These are phyloP conservation scores for Hagleromyces aurorensis DNA, from an alignment of 805 yeast genomes.

Conservation along the genomic window DNA sequence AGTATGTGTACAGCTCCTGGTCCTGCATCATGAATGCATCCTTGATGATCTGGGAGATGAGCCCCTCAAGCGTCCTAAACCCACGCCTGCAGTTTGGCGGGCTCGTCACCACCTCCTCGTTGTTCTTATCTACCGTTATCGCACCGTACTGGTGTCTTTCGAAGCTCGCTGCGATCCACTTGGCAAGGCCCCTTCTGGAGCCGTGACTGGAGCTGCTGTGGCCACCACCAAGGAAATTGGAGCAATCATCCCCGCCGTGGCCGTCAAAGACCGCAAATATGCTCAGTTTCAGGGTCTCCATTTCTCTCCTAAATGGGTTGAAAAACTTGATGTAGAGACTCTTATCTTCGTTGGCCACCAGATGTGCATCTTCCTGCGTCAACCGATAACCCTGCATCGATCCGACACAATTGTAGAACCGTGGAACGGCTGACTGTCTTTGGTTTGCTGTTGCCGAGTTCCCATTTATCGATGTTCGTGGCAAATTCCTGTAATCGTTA, in stretches of 20 bases:
- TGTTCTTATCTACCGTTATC: constrained; percentile 5
- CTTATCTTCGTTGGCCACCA: constrained; percentile 41
- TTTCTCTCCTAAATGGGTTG: constrained; percentile 25
- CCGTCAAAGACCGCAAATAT: constrained; percentile 77
- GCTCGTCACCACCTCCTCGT: constrained; percentile 4
- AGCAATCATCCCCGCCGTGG: constrained; percentile 65
- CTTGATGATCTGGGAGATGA: constrained; percentile 33
- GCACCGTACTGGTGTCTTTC: constrained; percentile 26
- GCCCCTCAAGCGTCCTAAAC: constrained; percentile 30
- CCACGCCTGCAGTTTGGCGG: constrained; percentile 13
- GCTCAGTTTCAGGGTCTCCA: constrained; percentile 23
- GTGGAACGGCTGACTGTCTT: constrained; percentile 29
- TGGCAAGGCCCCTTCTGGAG: constrained; percentile 19
- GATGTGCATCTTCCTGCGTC: constrained; percentile 71
- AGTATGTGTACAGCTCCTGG: constrained; percentile 34
- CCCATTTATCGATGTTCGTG: constrained; percentile 4
- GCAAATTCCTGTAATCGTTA: constrained; percentile 26
- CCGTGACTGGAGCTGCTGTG: constrained; percentile 10
- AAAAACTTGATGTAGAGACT: constrained; percentile 30
- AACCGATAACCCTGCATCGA: constrained; percentile 73
- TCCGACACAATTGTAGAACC: constrained; percentile 52
- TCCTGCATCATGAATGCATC: constrained; percentile 42
- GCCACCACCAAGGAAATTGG: constrained; percentile 41
- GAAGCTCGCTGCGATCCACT: constrained; percentile 26
- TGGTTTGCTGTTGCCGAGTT: constrained; percentile 1